Percentiles rank a stretch among this genome's conserved stretches.
Conservation (phyloP, 2,329 filamentous ascomycete species). For the Aureobasidium sp. region DNA sequence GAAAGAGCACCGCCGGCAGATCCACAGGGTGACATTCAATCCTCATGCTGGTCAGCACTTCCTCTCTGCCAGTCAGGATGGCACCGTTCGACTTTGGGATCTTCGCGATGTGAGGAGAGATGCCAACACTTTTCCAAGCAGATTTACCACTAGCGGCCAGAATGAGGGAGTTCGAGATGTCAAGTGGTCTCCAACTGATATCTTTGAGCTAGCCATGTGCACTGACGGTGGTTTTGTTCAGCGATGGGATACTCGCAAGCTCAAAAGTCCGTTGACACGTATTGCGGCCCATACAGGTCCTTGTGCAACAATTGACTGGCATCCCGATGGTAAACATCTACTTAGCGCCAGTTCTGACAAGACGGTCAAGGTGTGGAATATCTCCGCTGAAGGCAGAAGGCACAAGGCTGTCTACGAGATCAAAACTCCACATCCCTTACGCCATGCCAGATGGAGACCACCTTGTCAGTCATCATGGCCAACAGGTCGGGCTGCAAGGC, state of each 20-base stretch:
- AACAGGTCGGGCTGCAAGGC: slow-evolving; percentile 44
- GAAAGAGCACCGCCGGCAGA: slow-evolving; percentile 57
- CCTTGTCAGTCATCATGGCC: slow-evolving; percentile 48
- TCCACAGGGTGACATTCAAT: slow-evolving; percentile 58
- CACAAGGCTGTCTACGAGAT: slow-evolving; percentile 52
- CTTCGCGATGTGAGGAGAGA: slow-evolving; percentile 47
- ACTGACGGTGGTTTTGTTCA: slow-evolving; percentile 57
- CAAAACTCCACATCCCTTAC: slow-evolving; percentile 52
- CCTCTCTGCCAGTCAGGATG: slow-evolving; percentile 57
- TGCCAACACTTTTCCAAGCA: slow-evolving; percentile 45
- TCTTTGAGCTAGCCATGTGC: slow-evolving; percentile 54
- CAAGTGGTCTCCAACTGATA: slow-evolving; percentile 56
- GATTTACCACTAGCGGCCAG: slow-evolving; percentile 46
- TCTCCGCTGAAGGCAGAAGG: slow-evolving; percentile 46
- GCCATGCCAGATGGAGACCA: slow-evolving; percentile 55
- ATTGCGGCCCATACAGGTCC: slow-evolving; percentile 46
- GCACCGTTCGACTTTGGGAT: slow-evolving; percentile 57
- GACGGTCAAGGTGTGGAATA: slow-evolving; percentile 57
- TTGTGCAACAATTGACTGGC: slow-evolving; percentile 58
- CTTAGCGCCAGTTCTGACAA: slow-evolving; percentile 55
- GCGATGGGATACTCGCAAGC: slow-evolving; percentile 54
- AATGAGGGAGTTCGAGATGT: slow-evolving; percentile 56
- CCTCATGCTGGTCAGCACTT: slow-evolving; percentile 52
- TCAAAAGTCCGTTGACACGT: slow-evolving; percentile 48
- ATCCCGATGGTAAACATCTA: slow-evolving; percentile 57